Conservation (phyloP, 495 filamentous ascomycete genomes). For the Trichocladium uniseriatum region DNA sequence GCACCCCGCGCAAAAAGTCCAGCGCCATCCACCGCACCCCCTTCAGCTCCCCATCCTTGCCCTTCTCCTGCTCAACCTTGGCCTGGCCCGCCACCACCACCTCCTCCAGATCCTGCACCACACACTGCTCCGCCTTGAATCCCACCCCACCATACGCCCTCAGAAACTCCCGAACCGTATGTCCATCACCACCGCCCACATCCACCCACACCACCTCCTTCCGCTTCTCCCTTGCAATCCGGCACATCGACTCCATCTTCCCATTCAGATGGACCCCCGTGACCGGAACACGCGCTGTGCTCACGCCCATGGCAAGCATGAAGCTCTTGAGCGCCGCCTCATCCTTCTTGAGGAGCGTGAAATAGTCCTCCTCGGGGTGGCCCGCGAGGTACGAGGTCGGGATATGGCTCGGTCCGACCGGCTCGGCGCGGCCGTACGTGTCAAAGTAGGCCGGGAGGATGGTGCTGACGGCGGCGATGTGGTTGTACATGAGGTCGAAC, state of each 20-base stretch:
- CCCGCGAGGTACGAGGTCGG: constrained; percentile 21
- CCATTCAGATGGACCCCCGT: constrained; percentile 29
- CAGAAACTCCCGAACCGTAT: constrained; percentile 25
- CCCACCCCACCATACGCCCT: constrained; percentile 7
- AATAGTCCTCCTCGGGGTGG: constrained; percentile 18
- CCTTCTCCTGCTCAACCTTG: constrained; percentile 7
- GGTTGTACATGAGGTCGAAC: constrained; percentile 51
- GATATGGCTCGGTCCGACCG: constrained; percentile 18
- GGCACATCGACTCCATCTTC: too few relatives aligned
- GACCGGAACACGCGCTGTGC: constrained; percentile 17
- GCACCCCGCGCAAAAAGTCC: constrained; percentile 25
- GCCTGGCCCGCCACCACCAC: constrained; percentile 20
- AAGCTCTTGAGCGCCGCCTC: constrained; percentile 13
- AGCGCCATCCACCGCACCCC: constrained; percentile 19
- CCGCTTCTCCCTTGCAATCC: constrained; percentile 10
- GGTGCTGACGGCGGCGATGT: constrained; percentile 17
- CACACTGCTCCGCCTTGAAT: constrained; percentile 21
- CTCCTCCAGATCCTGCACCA: constrained; percentile 29
- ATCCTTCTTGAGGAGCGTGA: constrained; percentile 21
- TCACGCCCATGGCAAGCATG: constrained; percentile 23
- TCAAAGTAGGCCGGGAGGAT: constrained; percentile 27
- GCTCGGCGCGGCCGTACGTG: constrained; percentile 25
- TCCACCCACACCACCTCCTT: constrained; percentile 25
- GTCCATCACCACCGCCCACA: constrained; percentile 33
- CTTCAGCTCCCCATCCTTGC: constrained; percentile 13